Base-by-base conservation (phyloP, 805 yeast genomes). In the Yarrowia alimentaria region DNA sequence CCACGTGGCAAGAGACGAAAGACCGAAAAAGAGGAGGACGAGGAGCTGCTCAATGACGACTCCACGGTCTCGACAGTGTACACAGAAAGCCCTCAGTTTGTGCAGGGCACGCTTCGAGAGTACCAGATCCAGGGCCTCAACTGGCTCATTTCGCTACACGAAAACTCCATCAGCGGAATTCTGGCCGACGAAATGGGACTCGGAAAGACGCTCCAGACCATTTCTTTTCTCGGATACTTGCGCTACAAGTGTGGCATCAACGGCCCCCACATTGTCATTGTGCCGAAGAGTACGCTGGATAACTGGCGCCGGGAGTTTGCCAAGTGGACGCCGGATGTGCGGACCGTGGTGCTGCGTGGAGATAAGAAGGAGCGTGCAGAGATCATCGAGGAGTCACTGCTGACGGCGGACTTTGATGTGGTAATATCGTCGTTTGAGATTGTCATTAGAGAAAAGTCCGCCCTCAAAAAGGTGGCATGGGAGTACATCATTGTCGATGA, bases 181-280 rank as follows among this genome's bases (percentile, higher is more conserved):
- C 70, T 91, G 43, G 99, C 99, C 10, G 99, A 91, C 68, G 99
- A 91, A 65, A 91, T 93, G 99, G 99, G 99, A 3, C 74, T 91
- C 31, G 99, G 99, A 52, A 91, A 91, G 67, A 91, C 99, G 5
- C 71, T 93, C 52, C 99, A 91, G 68, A 91, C 98, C 0, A 88
- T 91, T 38, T 79, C 98, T 1, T 93, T 91, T 60, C 69, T 91
- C 42, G 98, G 97, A 0, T 88, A 85, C 64, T 68, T 93, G 54
- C 77, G 97, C 56, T 88, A 87, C 62, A 72, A 81, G 51, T 81
- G 81, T 59, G 77, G 80, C 21, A 77, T 90, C 12, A 84, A 83
- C 55, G 99, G 99, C 0, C 99, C 99, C 0, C 87, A 83, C 61
- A 78, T 93, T 37, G 80, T 93, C 20, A 83, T 91, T 54, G 98